A percentile compares a stretch with the other conserved stretches of the same genome.
These are phyloP conservation scores for Gyrodon lividus DNA, from an alignment of 768 basidiomycete genomes.

Conservation along the genomic window DNA sequence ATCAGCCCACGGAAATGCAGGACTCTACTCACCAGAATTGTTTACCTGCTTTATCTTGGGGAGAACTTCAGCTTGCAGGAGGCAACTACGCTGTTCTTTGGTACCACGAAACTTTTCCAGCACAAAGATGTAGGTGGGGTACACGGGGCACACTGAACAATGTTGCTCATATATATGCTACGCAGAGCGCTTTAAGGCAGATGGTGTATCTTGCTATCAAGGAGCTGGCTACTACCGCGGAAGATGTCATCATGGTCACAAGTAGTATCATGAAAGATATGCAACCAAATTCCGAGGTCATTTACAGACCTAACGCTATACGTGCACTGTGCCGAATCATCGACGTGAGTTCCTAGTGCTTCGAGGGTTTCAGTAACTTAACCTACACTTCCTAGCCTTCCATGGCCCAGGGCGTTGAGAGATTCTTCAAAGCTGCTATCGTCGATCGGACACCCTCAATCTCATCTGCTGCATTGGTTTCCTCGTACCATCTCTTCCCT, in stretches of 20 bases:
- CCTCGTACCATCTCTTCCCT: slow-evolving; percentile 95
- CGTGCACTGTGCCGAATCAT: slow-evolving; percentile 95
- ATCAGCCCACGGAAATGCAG: slow-evolving; percentile 97
- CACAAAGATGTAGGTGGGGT: slow-evolving; percentile 88
- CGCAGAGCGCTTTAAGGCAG: slow-evolving; percentile 89
- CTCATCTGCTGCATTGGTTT: slow-evolving; percentile 93
- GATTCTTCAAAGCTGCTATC: slow-evolving; percentile 99
- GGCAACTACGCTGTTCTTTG: slow-evolving; percentile 97
- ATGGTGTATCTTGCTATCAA: slow-evolving; percentile 99
- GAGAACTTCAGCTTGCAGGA: slow-evolving; percentile 95
- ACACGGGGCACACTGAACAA: not conserved
- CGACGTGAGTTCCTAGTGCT: slow-evolving; percentile 63
- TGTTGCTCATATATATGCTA: slow-evolving; percentile 8
- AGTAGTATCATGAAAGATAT: slow-evolving; percentile 99
- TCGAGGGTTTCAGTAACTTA: slow-evolving; percentile 40
- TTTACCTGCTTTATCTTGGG: slow-evolving; percentile 94
- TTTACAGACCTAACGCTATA: slow-evolving; percentile 97
- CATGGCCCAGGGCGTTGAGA: slow-evolving; percentile 98
- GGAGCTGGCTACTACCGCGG: slow-evolving; percentile 91
- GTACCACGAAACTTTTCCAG: slow-evolving; percentile 97
- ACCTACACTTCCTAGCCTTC: slow-evolving; percentile 63
- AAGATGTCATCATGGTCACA: slow-evolving; percentile 99
- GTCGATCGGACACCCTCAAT: slow-evolving; percentile 96
- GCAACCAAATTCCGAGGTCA: slow-evolving; percentile 98
- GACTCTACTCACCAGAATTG: slow-evolving; percentile 92